Percentiles rank a stretch among this genome's conserved stretches.
phyloP scores from a whole-genome alignment of 2,329 filamentous ascomycete genomes.

The Epichloe gansuensis region DNA sequence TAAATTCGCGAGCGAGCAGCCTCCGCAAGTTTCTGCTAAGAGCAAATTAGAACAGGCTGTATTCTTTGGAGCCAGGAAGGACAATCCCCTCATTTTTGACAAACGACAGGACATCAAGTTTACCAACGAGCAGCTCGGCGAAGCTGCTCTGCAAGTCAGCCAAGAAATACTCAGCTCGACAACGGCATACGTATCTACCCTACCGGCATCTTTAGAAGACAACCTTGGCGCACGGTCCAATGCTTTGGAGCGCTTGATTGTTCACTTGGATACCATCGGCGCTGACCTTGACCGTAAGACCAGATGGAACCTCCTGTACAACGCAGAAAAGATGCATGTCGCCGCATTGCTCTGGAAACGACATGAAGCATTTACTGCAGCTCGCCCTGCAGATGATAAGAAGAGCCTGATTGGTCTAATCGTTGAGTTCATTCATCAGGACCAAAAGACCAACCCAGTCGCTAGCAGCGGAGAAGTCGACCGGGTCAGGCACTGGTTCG shows the following conservation, averaged over 20 bases:
- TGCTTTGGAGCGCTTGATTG: constrained; percentile 64
- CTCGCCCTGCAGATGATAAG: constrained; percentile 46
- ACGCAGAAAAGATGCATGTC: constrained; percentile 81
- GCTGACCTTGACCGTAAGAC: constrained; percentile 53
- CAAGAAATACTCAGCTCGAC: constrained; percentile 69
- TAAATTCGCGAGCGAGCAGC: constrained; percentile 44
- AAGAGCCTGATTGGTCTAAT: constrained; percentile 63
- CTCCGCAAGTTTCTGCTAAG: constrained; percentile 62
- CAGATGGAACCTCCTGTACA: constrained; percentile 73
- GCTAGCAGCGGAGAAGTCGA: constrained; percentile 60
- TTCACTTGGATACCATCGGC: constrained; percentile 55
- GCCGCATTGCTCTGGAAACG: constrained; percentile 68
- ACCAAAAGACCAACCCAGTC: constrained; percentile 58
- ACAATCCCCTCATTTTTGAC: constrained; percentile 81
- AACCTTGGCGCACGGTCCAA: constrained; percentile 63
- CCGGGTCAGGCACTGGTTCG: constrained; percentile 74
- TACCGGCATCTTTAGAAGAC: constrained; percentile 66
- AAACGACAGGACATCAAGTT: constrained; percentile 56
- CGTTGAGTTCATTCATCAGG: constrained; percentile 62
- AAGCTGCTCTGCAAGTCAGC: constrained; percentile 69
- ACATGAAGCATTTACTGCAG: constrained; percentile 57
- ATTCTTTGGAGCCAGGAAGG: constrained; percentile 72
- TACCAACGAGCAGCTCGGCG: constrained; percentile 55
- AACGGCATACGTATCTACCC: constrained; percentile 59
- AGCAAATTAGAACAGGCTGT: constrained; percentile 89